phyloP scores from a whole-genome alignment of 192 early-diverging fungal genomes.

The Haplosporangium gracile region DNA sequence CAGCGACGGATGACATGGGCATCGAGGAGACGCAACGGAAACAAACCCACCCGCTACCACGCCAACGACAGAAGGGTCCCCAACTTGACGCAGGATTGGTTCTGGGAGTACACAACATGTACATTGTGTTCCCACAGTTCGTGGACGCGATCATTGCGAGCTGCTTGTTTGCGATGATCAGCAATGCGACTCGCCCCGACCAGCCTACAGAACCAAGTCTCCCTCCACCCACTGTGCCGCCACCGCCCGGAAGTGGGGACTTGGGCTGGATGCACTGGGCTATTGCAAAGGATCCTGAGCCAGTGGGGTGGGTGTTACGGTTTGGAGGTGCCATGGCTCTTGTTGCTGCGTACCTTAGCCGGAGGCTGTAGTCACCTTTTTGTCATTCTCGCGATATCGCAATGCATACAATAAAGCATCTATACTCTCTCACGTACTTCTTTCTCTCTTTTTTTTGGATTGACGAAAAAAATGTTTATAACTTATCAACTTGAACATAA shows the following conservation, averaged over 20 bases:
- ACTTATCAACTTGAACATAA: too few relatives aligned
- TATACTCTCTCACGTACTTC: too few relatives aligned
- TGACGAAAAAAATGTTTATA: too few relatives aligned
- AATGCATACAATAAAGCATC: too few relatives aligned
- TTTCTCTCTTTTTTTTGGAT: too few relatives aligned
- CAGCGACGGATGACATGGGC: slow-evolving; percentile 10
- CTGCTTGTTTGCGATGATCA: slow-evolving; percentile 72
- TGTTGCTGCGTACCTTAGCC: slow-evolving; percentile 66
- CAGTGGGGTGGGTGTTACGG: slow-evolving; percentile 75
- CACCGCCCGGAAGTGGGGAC: slow-evolving; percentile 6
- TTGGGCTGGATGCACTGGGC: background rate
- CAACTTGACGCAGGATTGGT: slow-evolving; percentile 74
- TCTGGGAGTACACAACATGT: slow-evolving; percentile 96
- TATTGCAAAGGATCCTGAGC: slow-evolving; percentile 40
- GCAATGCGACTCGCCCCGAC: slow-evolving; percentile 28
- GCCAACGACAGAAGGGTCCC: background rate
- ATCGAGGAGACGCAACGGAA: slow-evolving; percentile 3
- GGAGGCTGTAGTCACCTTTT: slow-evolving; percentile 6
- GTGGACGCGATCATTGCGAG: slow-evolving; percentile 80
- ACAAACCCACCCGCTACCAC: background rate
- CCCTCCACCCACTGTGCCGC: slow-evolving; percentile 21
- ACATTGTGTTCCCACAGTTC: slow-evolving; percentile 95
- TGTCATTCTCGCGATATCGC: too few relatives aligned
- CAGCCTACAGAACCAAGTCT: slow-evolving; percentile 51
- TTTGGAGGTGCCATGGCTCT: slow-evolving; percentile 80